Evolutionary conservation across 2,329 filamentous ascomycete species (phyloP).

Genomic region (Camillea tinctor): DNA sequence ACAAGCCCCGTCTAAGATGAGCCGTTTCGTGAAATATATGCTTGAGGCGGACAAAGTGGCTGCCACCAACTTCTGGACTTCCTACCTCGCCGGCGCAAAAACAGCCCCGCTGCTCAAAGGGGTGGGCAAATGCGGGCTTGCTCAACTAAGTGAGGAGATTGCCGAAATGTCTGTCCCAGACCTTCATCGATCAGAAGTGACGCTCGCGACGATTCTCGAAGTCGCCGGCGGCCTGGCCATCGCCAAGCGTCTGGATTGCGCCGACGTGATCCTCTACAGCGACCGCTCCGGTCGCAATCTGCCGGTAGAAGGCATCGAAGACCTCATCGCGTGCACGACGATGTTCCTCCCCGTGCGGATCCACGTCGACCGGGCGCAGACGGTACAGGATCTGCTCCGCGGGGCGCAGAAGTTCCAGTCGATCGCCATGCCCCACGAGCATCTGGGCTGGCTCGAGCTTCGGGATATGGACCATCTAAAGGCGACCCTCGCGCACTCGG

Average conservation of each 20-base stretch:
- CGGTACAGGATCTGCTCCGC: constrained; percentile 1
- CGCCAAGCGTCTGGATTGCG: not conserved
- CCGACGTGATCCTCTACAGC: constrained; percentile 1
- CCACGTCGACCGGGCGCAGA: not conserved
- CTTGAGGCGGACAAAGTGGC: not conserved
- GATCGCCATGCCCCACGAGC: constrained; percentile 1
- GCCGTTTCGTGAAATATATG: constrained; percentile 5
- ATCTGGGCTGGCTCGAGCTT: constrained; percentile 5
- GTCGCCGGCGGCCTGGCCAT: constrained; percentile 1
- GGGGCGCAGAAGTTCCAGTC: not conserved
- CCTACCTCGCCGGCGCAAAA: not conserved
- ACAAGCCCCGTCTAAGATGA: constrained; percentile 3
- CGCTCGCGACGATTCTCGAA: constrained; percentile 1
- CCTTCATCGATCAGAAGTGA: not conserved
- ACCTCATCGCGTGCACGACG: constrained; percentile 2
- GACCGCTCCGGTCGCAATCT: constrained; percentile 4
- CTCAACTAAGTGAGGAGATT: not conserved
- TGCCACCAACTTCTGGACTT: constrained; percentile 2
- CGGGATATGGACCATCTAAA: constrained; percentile 4
- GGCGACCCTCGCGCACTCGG: not conserved
- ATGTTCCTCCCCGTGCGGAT: constrained; percentile 1
- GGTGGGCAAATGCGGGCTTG: not conserved
- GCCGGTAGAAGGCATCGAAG: constrained; percentile 3
- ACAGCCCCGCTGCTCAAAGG: not conserved
- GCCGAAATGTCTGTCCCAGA: not conserved